Evolutionary conservation across 2,329 filamentous ascomycete species (phyloP).

Genomic region (Fusarium luffae): DNA sequence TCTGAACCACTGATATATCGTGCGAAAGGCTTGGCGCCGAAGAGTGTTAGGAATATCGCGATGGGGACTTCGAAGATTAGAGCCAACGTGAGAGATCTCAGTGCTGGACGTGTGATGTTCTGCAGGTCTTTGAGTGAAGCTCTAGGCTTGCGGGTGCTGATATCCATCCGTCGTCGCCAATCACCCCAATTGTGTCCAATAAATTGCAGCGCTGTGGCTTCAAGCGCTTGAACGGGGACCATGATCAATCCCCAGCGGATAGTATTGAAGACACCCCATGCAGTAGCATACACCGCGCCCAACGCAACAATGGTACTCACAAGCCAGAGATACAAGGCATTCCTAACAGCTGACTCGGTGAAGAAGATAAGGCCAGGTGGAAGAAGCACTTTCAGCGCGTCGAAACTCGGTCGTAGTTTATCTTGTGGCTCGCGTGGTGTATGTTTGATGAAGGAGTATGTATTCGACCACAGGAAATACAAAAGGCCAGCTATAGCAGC

Average conservation of each 20-base stretch:
- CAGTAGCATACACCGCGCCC: constrained; percentile 73
- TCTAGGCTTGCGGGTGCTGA: constrained; percentile 30
- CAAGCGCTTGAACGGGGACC: constrained; percentile 75
- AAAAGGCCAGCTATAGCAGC: constrained; percentile 65
- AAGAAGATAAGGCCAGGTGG: constrained; percentile 70
- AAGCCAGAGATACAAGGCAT: constrained; percentile 77
- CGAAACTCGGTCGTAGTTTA: constrained; percentile 51
- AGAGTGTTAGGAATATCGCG: constrained; percentile 69
- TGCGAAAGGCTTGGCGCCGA: constrained; percentile 70
- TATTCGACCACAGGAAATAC: constrained; percentile 67
- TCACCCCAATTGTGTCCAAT: constrained; percentile 74
- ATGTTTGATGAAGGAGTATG: constrained; percentile 24
- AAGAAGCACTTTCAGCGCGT: constrained; percentile 61
- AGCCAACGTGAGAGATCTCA: constrained; percentile 64
- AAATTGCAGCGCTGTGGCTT: constrained; percentile 73
- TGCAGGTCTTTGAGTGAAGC: constrained; percentile 36
- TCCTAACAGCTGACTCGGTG: constrained; percentile 72
- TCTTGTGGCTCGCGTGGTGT: not conserved
- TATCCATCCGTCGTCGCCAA: constrained; percentile 52
- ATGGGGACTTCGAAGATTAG: constrained; percentile 70
- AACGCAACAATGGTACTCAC: constrained; percentile 72
- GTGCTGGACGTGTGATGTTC: constrained; percentile 62
- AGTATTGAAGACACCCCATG: constrained; percentile 79
- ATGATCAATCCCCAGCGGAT: constrained; percentile 80
- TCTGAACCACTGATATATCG: constrained; percentile 68